Percentiles rank a stretch among this genome's conserved stretches.
These are phyloP conservation scores for Knoxdaviesia capensis DNA, from an alignment of 2,329 filamentous ascomycete species.

Conservation along the genomic window DNA sequence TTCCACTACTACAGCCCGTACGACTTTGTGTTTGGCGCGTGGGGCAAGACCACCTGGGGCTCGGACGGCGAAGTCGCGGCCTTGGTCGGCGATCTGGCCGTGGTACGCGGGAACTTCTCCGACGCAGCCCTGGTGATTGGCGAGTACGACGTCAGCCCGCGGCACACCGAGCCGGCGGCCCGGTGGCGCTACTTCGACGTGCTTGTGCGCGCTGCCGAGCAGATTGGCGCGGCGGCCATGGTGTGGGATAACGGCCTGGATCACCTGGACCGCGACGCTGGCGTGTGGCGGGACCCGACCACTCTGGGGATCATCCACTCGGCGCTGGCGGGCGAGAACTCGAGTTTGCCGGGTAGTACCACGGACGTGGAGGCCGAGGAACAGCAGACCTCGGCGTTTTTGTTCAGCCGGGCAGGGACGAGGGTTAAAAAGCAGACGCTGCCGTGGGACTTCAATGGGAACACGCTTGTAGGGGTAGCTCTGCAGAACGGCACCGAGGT, in stretches of 20 bases:
- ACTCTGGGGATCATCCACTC: conserved; percentile 21
- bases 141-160: conserved; percentile 31
- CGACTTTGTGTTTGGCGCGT: conserved; percentile 25
- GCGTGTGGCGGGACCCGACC: conserved; percentile 28
- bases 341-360: too few species aligned
- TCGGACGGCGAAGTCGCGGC: conserved; percentile 28
- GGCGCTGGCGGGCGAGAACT: too few species aligned
- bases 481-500: neutral
- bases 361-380: too few species aligned
- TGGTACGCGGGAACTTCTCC: conserved; percentile 32
- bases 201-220: conserved; percentile 24
- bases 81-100: conserved; percentile 26
- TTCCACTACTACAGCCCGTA: conserved; percentile 42
- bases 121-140: conserved; percentile 34
- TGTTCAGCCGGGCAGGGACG: conserved; percentile 12
- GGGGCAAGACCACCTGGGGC: conserved; percentile 41
- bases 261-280: conserved; percentile 26
- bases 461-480: conserved; percentile 14
- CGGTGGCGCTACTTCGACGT: conserved; percentile 38
- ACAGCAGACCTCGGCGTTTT: too few species aligned
- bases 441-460: conserved; percentile 32
- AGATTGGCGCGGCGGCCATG: conserved; percentile 27
- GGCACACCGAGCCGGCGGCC: conserved; percentile 30
- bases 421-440: conserved; percentile 20
- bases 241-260: conserved; percentile 41